A percentile compares a stretch with the other conserved stretches of the same genome.
These are phyloP conservation scores for Endocarpon pusillum DNA, from an alignment of 495 filamentous ascomycete genomes.

Conservation along the genomic window DNA sequence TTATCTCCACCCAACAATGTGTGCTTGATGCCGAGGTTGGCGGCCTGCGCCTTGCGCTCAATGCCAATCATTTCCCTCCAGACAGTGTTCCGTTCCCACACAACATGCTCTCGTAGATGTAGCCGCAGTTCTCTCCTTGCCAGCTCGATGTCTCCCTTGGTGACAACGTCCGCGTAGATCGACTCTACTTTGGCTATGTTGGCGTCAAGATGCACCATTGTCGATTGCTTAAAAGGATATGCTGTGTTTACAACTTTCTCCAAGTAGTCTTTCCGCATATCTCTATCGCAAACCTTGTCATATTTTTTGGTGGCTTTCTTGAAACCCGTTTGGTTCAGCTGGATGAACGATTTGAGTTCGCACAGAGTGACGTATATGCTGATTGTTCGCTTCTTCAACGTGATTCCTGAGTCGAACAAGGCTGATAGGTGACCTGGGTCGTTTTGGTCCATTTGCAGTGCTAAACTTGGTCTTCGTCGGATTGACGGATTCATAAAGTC, in stretches of 20 bases:
- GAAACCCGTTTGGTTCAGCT: slow-evolving; percentile 93
- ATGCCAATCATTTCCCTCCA: slow-evolving; percentile 99
- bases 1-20: slow-evolving; percentile 62
- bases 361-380: slow-evolving; percentile 85
- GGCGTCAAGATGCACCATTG: slow-evolving; percentile 49
- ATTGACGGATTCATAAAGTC: slow-evolving; percentile 33
- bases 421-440: slow-evolving; percentile 46
- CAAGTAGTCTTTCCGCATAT: slow-evolving; percentile 60
- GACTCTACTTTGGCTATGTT: slow-evolving; percentile 57
- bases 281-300: slow-evolving; percentile 82
- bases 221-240: slow-evolving; percentile 57
- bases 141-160: slow-evolving; percentile 52
- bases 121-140: slow-evolving; percentile 76
- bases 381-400: slow-evolving; percentile 77
- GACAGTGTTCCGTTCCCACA: slow-evolving; percentile 97
- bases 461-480: slow-evolving; percentile 32
- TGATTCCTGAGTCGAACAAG: slow-evolving; percentile 66
- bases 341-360: slow-evolving; percentile 87
- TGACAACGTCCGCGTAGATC: slow-evolving; percentile 65
- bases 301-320: slow-evolving; percentile 95
- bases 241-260: slow-evolving; percentile 49
- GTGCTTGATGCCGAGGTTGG: slow-evolving; percentile 64
- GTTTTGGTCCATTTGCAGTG: slow-evolving; percentile 44
- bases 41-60: slow-evolving; percentile 88
- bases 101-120: slow-evolving; percentile 89